Percentiles rank a stretch among this genome's conserved stretches.
These are phyloP conservation scores for Paecilomyces formosus DNA, from an alignment of 2,329 filamentous ascomycete genomes.

Conservation along the genomic window DNA sequence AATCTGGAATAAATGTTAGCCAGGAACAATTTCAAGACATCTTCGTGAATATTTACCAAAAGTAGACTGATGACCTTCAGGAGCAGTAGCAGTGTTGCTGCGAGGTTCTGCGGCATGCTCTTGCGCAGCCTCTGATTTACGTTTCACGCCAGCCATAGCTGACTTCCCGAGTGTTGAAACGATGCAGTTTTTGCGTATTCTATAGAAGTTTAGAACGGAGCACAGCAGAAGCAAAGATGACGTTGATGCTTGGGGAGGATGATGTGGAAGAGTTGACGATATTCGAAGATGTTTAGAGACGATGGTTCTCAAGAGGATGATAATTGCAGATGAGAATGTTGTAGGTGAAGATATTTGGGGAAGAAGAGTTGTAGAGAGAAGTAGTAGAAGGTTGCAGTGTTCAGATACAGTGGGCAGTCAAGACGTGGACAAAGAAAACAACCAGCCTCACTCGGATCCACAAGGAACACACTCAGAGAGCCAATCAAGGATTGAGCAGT, in stretches of 20 bases:
- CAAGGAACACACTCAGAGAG: neutral
- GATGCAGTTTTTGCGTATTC: neutral
- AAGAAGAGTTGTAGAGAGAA: neutral
- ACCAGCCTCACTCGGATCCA: neutral
- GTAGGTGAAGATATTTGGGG: neutral
- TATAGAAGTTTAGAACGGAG: neutral
- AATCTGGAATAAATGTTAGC: neutral
- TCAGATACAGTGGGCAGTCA: neutral
- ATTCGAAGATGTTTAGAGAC: neutral
- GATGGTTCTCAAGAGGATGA: neutral
- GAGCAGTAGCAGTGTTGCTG: neutral
- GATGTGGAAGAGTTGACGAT: neutral
- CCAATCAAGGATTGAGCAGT: neutral
- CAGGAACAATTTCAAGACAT: neutral
- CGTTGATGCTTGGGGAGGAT: neutral
- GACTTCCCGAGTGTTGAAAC: conserved; percentile 4
- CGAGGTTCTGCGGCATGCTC: conserved; percentile 4
- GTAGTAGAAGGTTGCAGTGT: neutral
- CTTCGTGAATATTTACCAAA: neutral
- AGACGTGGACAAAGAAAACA: neutral
- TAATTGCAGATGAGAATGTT: no score
- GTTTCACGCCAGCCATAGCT: conserved; percentile 31
- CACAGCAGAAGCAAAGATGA: neutral
- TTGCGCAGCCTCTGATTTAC: conserved; percentile 20
- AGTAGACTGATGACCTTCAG: neutral